Conservation (phyloP, 2,329 filamentous ascomycete genomes). For the Incumbomyces lentus region DNA sequence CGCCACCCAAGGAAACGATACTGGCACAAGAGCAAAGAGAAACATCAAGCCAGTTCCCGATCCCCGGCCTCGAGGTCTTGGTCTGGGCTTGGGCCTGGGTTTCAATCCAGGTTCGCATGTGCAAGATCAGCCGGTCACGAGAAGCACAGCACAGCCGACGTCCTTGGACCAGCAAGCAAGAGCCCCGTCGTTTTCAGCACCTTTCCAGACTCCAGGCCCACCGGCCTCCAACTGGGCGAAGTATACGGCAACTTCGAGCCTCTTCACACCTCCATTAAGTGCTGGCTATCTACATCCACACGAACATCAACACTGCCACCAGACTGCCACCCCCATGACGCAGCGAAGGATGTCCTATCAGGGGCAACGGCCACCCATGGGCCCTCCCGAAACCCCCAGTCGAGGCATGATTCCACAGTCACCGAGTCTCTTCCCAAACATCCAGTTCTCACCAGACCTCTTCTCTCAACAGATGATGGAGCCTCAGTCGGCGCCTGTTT, state of each 20-base stretch:
- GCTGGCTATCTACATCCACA: background rate
- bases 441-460: slow-evolving; percentile 49
- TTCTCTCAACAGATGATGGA: slow-evolving; percentile 42
- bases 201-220: background rate
- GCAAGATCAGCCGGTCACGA: no score
- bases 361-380: slow-evolving; percentile 23
- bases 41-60: background rate
- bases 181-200: background rate
- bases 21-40: background rate
- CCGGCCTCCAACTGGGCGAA: background rate
- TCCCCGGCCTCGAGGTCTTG: background rate
- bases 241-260: background rate
- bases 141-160: background rate
- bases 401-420: slow-evolving; percentile 33
- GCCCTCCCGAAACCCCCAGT: slow-evolving; percentile 36
- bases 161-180: background rate
- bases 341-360: slow-evolving; percentile 6
- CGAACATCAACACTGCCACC: background rate
- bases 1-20: background rate
- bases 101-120: background rate
- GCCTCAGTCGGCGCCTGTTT: slow-evolving; percentile 46
- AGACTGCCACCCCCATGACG: background rate
- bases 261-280: slow-evolving; percentile 1
- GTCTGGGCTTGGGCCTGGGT: background rate
- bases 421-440: slow-evolving; percentile 39